Evolutionary conservation across 2,329 filamentous ascomycete genomes (phyloP), one percentile per base, ranked within the genome.

Genomic region (Sclerotinia trifoliorum): DNA sequence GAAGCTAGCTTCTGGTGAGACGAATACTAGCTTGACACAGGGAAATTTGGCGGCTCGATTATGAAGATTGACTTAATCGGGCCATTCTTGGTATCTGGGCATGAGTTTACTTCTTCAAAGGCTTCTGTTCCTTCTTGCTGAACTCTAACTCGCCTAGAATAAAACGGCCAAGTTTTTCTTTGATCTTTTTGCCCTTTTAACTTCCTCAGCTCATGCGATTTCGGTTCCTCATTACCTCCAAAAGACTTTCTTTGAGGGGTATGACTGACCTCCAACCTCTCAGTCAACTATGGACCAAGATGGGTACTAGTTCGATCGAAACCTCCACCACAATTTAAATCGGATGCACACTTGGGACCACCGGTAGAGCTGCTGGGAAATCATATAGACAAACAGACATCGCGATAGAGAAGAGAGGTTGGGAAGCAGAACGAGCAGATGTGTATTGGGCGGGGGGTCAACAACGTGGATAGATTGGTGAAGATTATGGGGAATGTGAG

Each of bases 311-410:
- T 24, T 7, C 21, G 0, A 35, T 49, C 29, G 58, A 51, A n/a
- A 21, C 58, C n/a, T 24, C 44, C 21, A 62, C 58, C 21, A 62
- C 58, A 6, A 51, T 62, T 17, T 62, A 62, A 7, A 62, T 62
- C 13, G 58, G 44, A 24, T 62, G 58, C 35, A 13, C 29, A 24
- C 44, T 21, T 24, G 44, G 44, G 32, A 49, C 29, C n/a, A 7
- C 44, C 0, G 21, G 58, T 24, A 49, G 44, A 35, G 11, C 32
- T 10, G 29, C 21, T 13, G 58, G 44, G 11, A 49, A 49, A 39
- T 3, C 58, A 49, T 62, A 39, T n/a, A 21, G 58, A 49, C 21
- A 24, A 62, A 49, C 58, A n/a, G 49, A 39, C 13, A 49, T 62
- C 6, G 29, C 58, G 15, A 46, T 29, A 2, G 44, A 62, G 7